Evolutionary conservation across 78 protist species (phyloP).

Genomic region (Dictyostelium firmibasis): DNA sequence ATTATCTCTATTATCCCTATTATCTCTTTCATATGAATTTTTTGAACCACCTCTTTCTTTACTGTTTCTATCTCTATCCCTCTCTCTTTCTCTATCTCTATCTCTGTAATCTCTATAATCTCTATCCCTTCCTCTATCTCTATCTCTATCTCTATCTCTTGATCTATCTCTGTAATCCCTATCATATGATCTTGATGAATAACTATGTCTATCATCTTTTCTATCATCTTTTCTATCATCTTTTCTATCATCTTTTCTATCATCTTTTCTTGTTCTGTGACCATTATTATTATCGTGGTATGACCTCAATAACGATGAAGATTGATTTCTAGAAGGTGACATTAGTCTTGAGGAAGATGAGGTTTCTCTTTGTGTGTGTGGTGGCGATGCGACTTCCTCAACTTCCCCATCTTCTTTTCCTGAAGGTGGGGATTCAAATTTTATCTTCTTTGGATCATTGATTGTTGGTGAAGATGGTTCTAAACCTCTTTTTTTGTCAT

Average conservation of each 20-base stretch:
- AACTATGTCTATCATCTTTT: neutral
- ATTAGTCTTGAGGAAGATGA: neutral
- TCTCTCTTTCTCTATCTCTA: neutral
- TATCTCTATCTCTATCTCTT: slow-evolving; percentile 17
- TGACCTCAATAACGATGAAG: neutral
- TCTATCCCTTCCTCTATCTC: neutral
- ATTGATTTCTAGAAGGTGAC: neutral
- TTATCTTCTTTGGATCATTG: slow-evolving; percentile 7
- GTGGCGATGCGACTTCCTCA: neutral
- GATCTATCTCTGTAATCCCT: neutral
- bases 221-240: slow-evolving; percentile 5
- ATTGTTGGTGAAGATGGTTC: neutral
- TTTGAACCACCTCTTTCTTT: neutral
- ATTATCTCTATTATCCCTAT: neutral
- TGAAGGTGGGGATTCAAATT: neutral
- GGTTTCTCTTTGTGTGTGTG: neutral
- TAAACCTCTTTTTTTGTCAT: slow-evolving; percentile 9
- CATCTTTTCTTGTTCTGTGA: neutral
- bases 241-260: neutral
- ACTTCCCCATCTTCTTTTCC: slow-evolving; percentile 48
- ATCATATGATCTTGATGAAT: neutral
- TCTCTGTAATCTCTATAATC: slow-evolving; percentile 6
- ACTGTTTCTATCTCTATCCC: neutral
- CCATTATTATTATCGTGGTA: neutral
- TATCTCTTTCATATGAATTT: slow-evolving; percentile 18